Percentiles rank a stretch among this genome's conserved stretches.
Evolutionary conservation across 1,284 basidiomycete species (phyloP).

Genomic region (Sporisorium graminicola): DNA sequence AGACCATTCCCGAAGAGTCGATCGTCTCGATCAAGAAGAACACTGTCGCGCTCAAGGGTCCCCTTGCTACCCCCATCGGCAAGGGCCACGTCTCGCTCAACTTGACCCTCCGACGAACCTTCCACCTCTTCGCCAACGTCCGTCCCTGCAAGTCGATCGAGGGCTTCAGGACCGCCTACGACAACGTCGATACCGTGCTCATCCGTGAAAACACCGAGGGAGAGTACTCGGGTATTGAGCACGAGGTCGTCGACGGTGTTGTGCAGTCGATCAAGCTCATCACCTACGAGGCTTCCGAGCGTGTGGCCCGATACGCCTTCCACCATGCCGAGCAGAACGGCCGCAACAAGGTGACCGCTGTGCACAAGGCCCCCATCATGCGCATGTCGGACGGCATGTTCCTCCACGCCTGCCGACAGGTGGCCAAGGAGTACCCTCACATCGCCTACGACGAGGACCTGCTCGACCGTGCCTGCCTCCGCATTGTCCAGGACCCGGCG

Average conservation of each 20-base stretch:
- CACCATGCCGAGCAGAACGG: slow-evolving; percentile 91
- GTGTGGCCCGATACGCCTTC: slow-evolving; percentile 98
- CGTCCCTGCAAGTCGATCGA: slow-evolving; percentile 95
- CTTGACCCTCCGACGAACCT: slow-evolving; percentile 94
- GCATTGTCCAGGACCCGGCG: slow-evolving; percentile 83
- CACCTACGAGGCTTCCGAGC: slow-evolving; percentile 98
- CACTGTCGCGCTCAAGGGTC: slow-evolving; percentile 96
- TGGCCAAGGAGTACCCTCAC: slow-evolving; percentile 95
- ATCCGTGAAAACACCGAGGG: slow-evolving; percentile 99
- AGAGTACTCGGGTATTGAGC: slow-evolving; percentile 99
- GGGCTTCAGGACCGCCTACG: slow-evolving; percentile 98
- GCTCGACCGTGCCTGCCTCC: slow-evolving; percentile 94
- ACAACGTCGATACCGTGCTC: slow-evolving; percentile 96
- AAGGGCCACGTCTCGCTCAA: slow-evolving; percentile 99
- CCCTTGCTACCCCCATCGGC: slow-evolving; percentile 78
- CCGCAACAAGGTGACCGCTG: slow-evolving; percentile 93
- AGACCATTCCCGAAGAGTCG: slow-evolving; percentile 92
- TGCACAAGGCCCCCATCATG: slow-evolving; percentile 99
- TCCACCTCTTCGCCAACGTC: slow-evolving; percentile 98
- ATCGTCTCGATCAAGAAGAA: slow-evolving; percentile 95
- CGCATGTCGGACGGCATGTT: slow-evolving; percentile 99
- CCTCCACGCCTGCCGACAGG: slow-evolving; percentile 94
- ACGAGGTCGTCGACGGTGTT: slow-evolving; percentile 96
- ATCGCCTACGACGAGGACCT: slow-evolving; percentile 96
- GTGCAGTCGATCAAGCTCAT: slow-evolving; percentile 99